Base-by-base conservation (phyloP, 805 yeast genomes). In the Cephaloascus albidus region DNA sequence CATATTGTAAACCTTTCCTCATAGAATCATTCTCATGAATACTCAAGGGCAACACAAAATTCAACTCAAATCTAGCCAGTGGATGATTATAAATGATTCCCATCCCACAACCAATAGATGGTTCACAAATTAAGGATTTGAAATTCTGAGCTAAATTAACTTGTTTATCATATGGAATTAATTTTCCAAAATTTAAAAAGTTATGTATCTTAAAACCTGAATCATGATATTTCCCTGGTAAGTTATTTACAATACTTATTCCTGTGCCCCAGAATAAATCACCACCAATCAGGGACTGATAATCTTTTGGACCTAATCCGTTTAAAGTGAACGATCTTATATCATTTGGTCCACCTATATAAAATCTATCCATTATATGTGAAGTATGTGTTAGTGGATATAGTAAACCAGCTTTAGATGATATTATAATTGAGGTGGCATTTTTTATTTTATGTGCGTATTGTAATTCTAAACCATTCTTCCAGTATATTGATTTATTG, bases 261-360 rank as follows among this genome's bases (percentile, higher is more conserved):
- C 78, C 79, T 10, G 70, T 68, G 28, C 61, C 66, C 18, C 61
- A 50, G 43, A 68, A 74, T 3, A 65, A 48, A 47, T 74, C 76
- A 12, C 80, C 81, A 4, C 81, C 81, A 31, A 72, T 51, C 3
- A 75, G 61, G 20, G 72, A 54, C 23, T 67, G 68, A 57, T 60
- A 63, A 37, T 66, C 65, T 45, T 73, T 75, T 2, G 81, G 81
- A 0, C 81, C 81, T 34, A 75, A 46, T 1, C 80, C 79, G 34
- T 74, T 68, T 42, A 73, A 49, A 10, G 58, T 52, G 46, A 74
- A 76, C 1, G 79, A 70, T 35, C 81, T 60, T 6, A 76, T 65
- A 44, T 75, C 81, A 45, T 74, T 75, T 10, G 81, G 74, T 2
- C 81, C 81, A n/a, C 81, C 81, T 3, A 68, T 57, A 47, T 66